Evolutionary conservation across 192 early-diverging fungal species (phyloP).

Genomic region (Haplosporangium gracile): DNA sequence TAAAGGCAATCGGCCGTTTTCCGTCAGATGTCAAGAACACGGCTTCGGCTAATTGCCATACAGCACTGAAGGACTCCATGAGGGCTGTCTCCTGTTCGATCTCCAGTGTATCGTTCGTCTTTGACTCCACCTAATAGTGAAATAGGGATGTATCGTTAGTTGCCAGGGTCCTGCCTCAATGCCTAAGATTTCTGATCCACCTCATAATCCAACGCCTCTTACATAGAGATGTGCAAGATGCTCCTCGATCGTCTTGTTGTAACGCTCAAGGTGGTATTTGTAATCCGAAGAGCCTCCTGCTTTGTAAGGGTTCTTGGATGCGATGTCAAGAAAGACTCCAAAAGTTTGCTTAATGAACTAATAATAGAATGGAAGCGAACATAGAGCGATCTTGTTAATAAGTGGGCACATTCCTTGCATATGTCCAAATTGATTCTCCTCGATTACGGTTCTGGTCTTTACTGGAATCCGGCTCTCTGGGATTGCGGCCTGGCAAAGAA

Average conservation of each 20-base stretch:
- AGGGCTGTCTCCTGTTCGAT: constrained; percentile 22
- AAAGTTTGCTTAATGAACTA: constrained; percentile 46
- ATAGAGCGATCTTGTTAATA: background rate
- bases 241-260: constrained; percentile 35
- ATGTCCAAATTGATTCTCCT: background rate
- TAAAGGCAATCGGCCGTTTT: constrained; percentile 34
- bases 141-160: too few relatives aligned
- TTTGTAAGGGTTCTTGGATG: constrained; percentile 24
- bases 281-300: constrained; percentile 11
- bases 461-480: constrained; percentile 43
- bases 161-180: too few relatives aligned
- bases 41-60: constrained; percentile 43
- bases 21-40: constrained; percentile 42
- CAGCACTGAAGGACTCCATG: constrained; percentile 23
- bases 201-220: background rate
- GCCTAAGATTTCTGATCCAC: too few relatives aligned
- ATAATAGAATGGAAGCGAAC: background rate
- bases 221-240: constrained; percentile 32
- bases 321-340: constrained; percentile 30
- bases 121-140: constrained; percentile 9
- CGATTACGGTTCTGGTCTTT: background rate
- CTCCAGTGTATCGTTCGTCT: constrained; percentile 1
- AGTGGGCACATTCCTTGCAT: background rate
- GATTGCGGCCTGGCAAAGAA: constrained; percentile 46
- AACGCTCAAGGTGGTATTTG: constrained; percentile 17